Conservation (phyloP, 345 rosid species). For the Lepidium aucheri region DNA sequence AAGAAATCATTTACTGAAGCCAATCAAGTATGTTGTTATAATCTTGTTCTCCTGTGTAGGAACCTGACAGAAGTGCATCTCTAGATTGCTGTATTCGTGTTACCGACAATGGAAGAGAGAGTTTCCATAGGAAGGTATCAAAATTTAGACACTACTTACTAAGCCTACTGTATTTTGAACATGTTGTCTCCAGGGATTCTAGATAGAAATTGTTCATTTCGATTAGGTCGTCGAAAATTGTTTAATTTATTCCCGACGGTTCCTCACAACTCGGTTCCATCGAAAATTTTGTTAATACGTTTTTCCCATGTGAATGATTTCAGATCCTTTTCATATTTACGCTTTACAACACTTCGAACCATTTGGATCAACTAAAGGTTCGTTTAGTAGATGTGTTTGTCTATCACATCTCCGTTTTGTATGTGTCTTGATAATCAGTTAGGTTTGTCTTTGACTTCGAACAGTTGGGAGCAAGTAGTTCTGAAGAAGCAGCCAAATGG, state of each 20-base stretch:
- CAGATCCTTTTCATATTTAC: slow-evolving; percentile 88
- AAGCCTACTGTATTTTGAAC: not conserved
- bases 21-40: not conserved
- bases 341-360: slow-evolving; percentile 58
- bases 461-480: slow-evolving; percentile 87
- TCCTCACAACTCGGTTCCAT: no score
- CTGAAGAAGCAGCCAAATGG: slow-evolving; percentile 96
- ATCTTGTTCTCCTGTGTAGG: slow-evolving; percentile 28
- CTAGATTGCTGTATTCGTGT: slow-evolving; percentile 70
- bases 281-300: no score
- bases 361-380: slow-evolving; percentile 80
- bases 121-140: slow-evolving; percentile 69
- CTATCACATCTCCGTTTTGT: not conserved
- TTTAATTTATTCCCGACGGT: no score
- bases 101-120: slow-evolving; percentile 90
- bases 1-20: not conserved
- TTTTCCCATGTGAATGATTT: slow-evolving; percentile 21
- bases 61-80: slow-evolving; percentile 59
- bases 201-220: no score
- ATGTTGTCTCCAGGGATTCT: no score
- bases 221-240: no score
- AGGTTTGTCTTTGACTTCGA: not conserved
- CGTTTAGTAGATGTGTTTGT: not conserved
- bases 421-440: not conserved
- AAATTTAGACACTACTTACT: not conserved